Percentiles rank a stretch among this genome's conserved stretches.
Evolutionary conservation across 1,284 basidiomycete species (phyloP).

Genomic region (Ustilago shanxiensis): DNA sequence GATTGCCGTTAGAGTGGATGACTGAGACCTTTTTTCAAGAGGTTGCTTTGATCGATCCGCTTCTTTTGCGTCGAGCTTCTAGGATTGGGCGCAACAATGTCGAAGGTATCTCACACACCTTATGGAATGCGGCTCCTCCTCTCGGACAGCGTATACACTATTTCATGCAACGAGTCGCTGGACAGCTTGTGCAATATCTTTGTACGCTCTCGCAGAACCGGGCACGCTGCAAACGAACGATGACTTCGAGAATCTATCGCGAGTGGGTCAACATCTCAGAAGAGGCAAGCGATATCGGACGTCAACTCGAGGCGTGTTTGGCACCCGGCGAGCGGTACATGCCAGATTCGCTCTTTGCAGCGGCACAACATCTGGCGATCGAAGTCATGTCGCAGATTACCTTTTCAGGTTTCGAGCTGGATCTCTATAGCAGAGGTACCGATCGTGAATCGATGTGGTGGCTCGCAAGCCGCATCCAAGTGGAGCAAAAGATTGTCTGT

Average conservation of each 20-base stretch:
- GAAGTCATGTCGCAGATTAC: constrained; percentile 78
- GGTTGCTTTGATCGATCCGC: constrained; percentile 43
- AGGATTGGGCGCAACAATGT: constrained; percentile 30
- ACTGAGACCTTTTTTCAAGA: constrained; percentile 49
- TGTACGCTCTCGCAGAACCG: constrained; percentile 55
- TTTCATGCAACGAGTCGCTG: constrained; percentile 41
- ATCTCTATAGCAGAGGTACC: constrained; percentile 75
- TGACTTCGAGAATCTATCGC: constrained; percentile 45
- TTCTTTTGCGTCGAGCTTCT: constrained; percentile 36
- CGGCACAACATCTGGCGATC: constrained; percentile 76
- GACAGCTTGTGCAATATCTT: constrained; percentile 54
- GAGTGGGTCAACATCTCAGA: constrained; percentile 48
- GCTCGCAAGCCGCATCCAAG: constrained; percentile 47
- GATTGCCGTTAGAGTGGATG: constrained; percentile 44
- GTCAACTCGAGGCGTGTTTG: constrained; percentile 24
- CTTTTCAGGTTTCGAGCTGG: constrained; percentile 81
- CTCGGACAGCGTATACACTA: constrained; percentile 42
- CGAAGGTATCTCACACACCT: constrained; percentile 30
- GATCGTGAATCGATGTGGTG: constrained; percentile 49
- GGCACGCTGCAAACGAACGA: constrained; percentile 46
- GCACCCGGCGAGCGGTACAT: constrained; percentile 31
- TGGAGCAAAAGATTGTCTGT: constrained; percentile 40
- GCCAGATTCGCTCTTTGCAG: constrained; percentile 70
- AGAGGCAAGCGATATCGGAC: constrained; percentile 43
- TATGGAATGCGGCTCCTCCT: constrained; percentile 38